Percentiles rank a stretch among this genome's conserved stretches.
Evolutionary conservation across 805 yeast genomes (phyloP).

Genomic region (Pichia cabralensis): DNA sequence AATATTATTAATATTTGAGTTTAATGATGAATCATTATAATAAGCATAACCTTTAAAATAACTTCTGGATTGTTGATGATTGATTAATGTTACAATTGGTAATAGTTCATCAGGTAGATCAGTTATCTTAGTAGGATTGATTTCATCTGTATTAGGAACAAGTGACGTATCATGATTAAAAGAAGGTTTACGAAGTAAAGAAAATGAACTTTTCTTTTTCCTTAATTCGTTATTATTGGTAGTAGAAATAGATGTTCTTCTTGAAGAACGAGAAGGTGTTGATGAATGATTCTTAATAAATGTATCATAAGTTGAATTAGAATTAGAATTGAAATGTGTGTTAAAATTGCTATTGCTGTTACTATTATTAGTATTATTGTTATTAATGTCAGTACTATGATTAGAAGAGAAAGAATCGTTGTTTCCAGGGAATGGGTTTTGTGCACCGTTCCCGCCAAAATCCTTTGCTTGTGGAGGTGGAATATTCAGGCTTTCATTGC

Average conservation of each 20-base stretch:
- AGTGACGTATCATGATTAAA: slow-evolving; percentile 3
- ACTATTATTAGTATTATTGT: too few species aligned
- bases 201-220: too few species aligned
- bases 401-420: too few species aligned
- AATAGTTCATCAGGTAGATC: slow-evolving; percentile 51
- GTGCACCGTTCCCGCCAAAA: too few species aligned
- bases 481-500: too few species aligned
- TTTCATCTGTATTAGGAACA: background rate
- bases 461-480: too few species aligned
- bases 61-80: slow-evolving; percentile 58
- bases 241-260: slow-evolving; percentile 1
- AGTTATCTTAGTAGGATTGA: background rate
- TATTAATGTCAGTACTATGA: too few species aligned
- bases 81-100: slow-evolving; percentile 61
- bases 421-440: too few species aligned
- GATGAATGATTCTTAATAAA: background rate
- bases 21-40: slow-evolving; percentile 7
- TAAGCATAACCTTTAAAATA: slow-evolving; percentile 26
- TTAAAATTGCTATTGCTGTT: too few species aligned
- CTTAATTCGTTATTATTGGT: too few species aligned
- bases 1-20: too few species aligned
- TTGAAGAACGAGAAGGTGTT: background rate
- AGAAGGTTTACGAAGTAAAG: slow-evolving; percentile 3
- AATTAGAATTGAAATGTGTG: background rate
- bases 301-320: background rate